Conservation (phyloP, 2,329 filamentous ascomycete species). For the Microdochium bolleyi region DNA sequence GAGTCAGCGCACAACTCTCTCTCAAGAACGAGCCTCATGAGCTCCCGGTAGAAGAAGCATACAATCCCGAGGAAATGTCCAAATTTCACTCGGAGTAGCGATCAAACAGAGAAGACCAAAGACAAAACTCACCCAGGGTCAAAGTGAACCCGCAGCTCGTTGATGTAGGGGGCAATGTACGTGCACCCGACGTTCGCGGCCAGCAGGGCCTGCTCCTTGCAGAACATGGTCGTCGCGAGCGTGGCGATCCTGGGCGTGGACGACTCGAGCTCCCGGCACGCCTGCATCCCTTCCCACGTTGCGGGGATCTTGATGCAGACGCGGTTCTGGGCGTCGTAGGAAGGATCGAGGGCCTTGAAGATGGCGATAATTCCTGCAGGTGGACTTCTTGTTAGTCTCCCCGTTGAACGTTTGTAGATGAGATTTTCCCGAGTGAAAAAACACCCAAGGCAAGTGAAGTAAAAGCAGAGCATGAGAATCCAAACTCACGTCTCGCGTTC, state of each 20-base stretch:
- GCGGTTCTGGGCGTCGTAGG: constrained; percentile 32
- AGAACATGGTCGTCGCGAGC: constrained; percentile 56
- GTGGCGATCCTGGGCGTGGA: constrained; percentile 41
- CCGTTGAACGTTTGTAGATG: too few species aligned
- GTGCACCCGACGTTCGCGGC: constrained; percentile 49
- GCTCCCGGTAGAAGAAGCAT: background rate
- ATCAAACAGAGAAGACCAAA: background rate
- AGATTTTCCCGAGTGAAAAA: too few species aligned
- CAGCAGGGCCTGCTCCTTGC: constrained; percentile 49
- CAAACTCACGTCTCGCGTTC: constrained; percentile 39
- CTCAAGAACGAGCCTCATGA: background rate
- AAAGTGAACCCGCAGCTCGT: constrained; percentile 57
- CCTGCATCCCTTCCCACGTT: constrained; percentile 56
- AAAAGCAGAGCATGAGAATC: background rate
- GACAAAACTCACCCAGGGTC: constrained; percentile 31
- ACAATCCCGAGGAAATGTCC: background rate
- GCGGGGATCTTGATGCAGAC: constrained; percentile 57
- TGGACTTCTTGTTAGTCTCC: too few species aligned
- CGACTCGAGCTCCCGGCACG: constrained; percentile 44
- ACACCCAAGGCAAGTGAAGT: background rate
- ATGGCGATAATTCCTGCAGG: constrained; percentile 39
- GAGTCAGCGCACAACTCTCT: constrained; percentile 1
- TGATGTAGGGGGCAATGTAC: constrained; percentile 60
- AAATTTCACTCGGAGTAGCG: too few species aligned
- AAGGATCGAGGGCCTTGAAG: constrained; percentile 33